phyloP scores from a whole-genome alignment of 768 basidiomycete species.

The Tremella yokohamensis region DNA sequence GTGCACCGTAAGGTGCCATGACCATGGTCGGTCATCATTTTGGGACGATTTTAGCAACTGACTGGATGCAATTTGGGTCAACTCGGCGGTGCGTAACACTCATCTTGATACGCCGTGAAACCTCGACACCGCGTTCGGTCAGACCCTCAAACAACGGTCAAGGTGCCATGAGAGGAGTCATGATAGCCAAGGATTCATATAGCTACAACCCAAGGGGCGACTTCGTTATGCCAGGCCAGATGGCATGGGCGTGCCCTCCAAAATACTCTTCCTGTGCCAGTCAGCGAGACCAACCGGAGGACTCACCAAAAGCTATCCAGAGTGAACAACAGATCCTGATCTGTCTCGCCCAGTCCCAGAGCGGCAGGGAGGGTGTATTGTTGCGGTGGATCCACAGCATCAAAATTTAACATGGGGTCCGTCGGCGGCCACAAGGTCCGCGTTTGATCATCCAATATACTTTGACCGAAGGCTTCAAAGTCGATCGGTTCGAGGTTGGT shows the following conservation, averaged over 20 bases:
- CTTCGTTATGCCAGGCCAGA: no score
- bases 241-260: conserved; percentile 4
- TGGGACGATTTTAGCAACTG: no score
- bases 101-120: no score
- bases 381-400: neutral
- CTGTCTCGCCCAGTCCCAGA: neutral
- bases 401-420: neutral
- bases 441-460: conserved; percentile 11
- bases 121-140: no score
- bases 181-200: no score
- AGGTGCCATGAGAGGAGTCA: no score
- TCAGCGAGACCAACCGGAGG: neutral
- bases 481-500: conserved; percentile 1
- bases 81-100: no score
- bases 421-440: conserved; percentile 22
- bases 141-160: no score
- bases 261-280: conserved; percentile 3
- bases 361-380: neutral
- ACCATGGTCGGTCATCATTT: no score
- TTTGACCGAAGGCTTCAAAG: conserved; percentile 17
- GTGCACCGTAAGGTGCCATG: no score
- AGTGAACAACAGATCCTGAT: conserved; percentile 13
- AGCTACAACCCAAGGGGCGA: no score
- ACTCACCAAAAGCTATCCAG: conserved; percentile 14
- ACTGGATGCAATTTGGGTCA: no score